Evolutionary conservation across 768 basidiomycete genomes (phyloP).

Genomic region (Coprinopsis sp.): DNA sequence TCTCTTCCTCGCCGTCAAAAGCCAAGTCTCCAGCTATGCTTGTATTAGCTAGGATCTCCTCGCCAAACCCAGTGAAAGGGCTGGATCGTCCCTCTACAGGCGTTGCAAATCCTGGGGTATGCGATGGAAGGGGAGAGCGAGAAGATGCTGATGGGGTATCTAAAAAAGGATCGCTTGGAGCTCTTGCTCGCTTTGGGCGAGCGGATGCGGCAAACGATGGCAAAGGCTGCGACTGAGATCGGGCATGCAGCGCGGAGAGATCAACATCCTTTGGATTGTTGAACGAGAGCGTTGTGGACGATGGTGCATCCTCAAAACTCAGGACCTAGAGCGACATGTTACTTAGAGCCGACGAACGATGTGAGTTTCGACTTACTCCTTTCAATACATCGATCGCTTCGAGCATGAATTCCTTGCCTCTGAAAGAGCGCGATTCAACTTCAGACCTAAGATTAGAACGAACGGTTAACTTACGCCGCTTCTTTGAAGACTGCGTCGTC

Average conservation of each 20-base stretch:
- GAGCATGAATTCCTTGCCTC: conserved; percentile 92
- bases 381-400: conserved; percentile 88
- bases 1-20: conserved; percentile 30
- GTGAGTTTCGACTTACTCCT: conserved; percentile 81
- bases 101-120: conserved; percentile 31
- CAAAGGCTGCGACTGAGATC: conserved; percentile 53
- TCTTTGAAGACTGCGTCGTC: conserved; percentile 95
- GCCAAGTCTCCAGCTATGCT: conserved; percentile 22
- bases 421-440: conserved; percentile 29
- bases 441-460: conserved; percentile 14
- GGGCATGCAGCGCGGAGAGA: conserved; percentile 42
- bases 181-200: conserved; percentile 60
- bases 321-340: conserved; percentile 35
- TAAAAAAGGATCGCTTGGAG: conserved; percentile 76
- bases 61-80: conserved; percentile 32
- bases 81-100: conserved; percentile 38
- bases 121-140: conserved; percentile 50
- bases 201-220: conserved; percentile 40
- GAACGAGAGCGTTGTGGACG: conserved; percentile 32
- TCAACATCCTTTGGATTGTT: conserved; percentile 32
- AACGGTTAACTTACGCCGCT: conserved; percentile 78
- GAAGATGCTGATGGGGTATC: conserved; percentile 65
- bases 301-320: conserved; percentile 70
- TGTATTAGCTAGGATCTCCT: conserved; percentile 33
- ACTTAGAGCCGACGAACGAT: too few relatives aligned